phyloP scores from a whole-genome alignment of 176 grass and related monocot genomes.

The Bromus sterilis region DNA sequence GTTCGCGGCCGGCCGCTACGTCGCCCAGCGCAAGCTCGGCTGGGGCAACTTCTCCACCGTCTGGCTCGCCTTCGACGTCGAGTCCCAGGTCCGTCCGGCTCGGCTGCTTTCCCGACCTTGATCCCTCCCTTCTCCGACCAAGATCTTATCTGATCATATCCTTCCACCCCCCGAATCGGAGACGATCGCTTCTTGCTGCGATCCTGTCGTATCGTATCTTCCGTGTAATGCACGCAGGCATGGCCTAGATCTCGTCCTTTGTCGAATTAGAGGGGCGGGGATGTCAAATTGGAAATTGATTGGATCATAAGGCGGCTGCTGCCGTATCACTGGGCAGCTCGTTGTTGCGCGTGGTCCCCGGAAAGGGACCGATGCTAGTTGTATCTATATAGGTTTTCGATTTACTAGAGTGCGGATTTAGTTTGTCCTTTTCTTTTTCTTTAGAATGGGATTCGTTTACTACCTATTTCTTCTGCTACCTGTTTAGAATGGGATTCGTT shows the following conservation, averaged over 20 bases:
- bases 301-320: constrained; percentile 1
- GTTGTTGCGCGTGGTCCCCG: constrained; percentile 5
- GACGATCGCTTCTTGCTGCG: not conserved
- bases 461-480: not conserved
- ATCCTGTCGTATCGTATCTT: not conserved
- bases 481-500: not conserved
- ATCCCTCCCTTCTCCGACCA: not conserved
- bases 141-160: constrained; percentile 2
- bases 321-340: not conserved
- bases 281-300: not conserved
- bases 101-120: not conserved
- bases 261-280: constrained; percentile 14
- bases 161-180: not conserved
- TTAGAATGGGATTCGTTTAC: not conserved
- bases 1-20: constrained; percentile 69
- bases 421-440: constrained; percentile 30
- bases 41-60: constrained; percentile 99
- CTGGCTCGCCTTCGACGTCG: constrained; percentile 90
- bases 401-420: constrained; percentile 19
- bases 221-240: not conserved
- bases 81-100: constrained; percentile 42
- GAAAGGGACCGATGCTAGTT: not conserved
- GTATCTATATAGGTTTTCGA: constrained; percentile 8
- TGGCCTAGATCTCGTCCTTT: constrained; percentile 21
- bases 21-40: constrained; percentile 88